phyloP scores from a whole-genome alignment of 441 rosid genomes.

The Breynia disticha region DNA sequence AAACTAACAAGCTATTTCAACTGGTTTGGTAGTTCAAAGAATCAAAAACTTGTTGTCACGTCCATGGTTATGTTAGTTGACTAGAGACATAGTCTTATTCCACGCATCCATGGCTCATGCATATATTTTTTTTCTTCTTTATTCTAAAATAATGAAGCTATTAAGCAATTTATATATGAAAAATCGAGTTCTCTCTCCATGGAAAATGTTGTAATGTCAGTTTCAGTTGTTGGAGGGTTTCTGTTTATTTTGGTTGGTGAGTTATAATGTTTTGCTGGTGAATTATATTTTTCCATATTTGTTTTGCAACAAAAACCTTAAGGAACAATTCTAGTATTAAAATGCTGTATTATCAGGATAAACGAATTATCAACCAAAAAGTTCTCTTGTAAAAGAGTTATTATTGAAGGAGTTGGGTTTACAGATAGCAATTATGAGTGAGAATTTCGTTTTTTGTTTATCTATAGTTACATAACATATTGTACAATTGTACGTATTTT shows the following conservation, averaged over 20 bases:
- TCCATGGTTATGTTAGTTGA: slow-evolving; percentile 31
- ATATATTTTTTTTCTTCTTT: too few relatives aligned
- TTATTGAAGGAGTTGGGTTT: too few relatives aligned
- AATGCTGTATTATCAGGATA: too few relatives aligned
- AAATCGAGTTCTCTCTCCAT: not conserved
- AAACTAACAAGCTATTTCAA: slow-evolving; percentile 1
- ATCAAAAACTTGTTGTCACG: slow-evolving; percentile 52
- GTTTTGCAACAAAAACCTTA: not conserved
- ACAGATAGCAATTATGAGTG: too few relatives aligned
- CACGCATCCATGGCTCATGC: slow-evolving; percentile 6
- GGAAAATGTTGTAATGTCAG: not conserved
- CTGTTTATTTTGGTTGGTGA: not conserved
- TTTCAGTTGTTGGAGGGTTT: not conserved
- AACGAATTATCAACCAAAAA: too few relatives aligned
- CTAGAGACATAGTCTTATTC: slow-evolving; percentile 15
- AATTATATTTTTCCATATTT: not conserved
- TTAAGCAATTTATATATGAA: not conserved
- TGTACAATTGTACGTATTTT: too few relatives aligned
- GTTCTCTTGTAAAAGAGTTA: too few relatives aligned
- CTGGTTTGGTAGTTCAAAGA: not conserved
- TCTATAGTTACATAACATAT: too few relatives aligned
- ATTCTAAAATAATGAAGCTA: not conserved
- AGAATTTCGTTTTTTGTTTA: too few relatives aligned
- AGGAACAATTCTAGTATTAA: too few relatives aligned
- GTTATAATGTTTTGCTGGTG: not conserved